A percentile compares a stretch with the other conserved stretches of the same genome.
Conservation (phyloP, 73 alveolate genomes). For the Paramecium caudatum region DNA sequence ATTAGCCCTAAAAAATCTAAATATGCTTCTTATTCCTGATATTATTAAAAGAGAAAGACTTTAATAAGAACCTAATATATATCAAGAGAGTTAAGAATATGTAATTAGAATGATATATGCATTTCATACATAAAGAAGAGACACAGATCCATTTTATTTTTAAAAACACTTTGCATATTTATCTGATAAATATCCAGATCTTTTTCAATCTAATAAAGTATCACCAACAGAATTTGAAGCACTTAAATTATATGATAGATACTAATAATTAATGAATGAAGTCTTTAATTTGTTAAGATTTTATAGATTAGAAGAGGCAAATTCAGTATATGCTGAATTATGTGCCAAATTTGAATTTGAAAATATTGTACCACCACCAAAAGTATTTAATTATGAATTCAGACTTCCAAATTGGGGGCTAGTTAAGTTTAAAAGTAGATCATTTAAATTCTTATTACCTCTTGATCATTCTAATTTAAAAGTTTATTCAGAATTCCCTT, state of each 20-base stretch:
- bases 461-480: background rate
- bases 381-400: slow-evolving; percentile 17
- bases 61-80: background rate
- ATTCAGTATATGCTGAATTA: background rate
- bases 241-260: background rate
- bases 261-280: slow-evolving; percentile 1
- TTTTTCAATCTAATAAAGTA: slow-evolving; percentile 19
- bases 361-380: background rate
- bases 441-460: slow-evolving; percentile 9
- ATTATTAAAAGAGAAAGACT: slow-evolving; percentile 33
- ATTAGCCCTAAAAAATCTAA: slow-evolving; percentile 40
- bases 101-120: slow-evolving; percentile 49
- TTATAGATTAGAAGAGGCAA: slow-evolving; percentile 10
- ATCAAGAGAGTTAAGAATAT: slow-evolving; percentile 10
- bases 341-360: slow-evolving; percentile 32
- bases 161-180: slow-evolving; percentile 34
- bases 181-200: slow-evolving; percentile 51
- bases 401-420: slow-evolving; percentile 19
- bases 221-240: slow-evolving; percentile 43
- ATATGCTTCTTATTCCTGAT: background rate
- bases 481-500: slow-evolving; percentile 21
- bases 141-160: slow-evolving; percentile 33
- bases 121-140: background rate
- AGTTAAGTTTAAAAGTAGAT: background rate
- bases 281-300: slow-evolving; percentile 2